Conservation (phyloP, 2,329 filamentous ascomycete species). For the Calycina marina region DNA sequence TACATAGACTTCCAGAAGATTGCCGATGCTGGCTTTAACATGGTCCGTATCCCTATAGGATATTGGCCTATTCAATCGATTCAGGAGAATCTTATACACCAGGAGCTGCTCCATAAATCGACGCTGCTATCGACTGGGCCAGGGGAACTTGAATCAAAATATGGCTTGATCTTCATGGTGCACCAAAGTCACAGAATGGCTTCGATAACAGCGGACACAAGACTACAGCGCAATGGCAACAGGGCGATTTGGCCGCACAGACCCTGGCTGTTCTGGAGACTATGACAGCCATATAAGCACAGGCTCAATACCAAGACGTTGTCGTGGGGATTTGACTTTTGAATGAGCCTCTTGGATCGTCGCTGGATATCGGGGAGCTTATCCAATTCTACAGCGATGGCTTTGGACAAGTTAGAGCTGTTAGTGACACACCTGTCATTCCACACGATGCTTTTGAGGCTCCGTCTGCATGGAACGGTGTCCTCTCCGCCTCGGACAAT, state of each 20-base stretch:
- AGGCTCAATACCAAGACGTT: conserved; percentile 37
- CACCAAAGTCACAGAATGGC: conserved; percentile 42
- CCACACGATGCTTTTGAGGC: conserved; percentile 42
- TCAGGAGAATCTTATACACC: conserved; percentile 34
- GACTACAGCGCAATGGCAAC: conserved; percentile 29
- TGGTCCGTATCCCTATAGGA: conserved; percentile 42
- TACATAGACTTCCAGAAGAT: conserved; percentile 40
- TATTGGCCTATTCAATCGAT: conserved; percentile 41
- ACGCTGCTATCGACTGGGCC: conserved; percentile 42
- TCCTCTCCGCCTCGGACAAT: conserved; percentile 35
- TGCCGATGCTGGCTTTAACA: conserved; percentile 39
- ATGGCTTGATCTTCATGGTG: conserved; percentile 44
- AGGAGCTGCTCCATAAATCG: conserved; percentile 37
- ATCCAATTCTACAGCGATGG: conserved; percentile 33
- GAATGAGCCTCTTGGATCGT: conserved; percentile 33
- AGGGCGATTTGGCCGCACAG: conserved; percentile 31
- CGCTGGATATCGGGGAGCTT: conserved; percentile 22
- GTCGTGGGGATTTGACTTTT: conserved; percentile 41
- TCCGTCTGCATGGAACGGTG: conserved; percentile 44
- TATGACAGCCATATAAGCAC: conserved; percentile 42
- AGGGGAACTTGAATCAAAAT: conserved; percentile 35
- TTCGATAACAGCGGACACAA: conserved; percentile 46
- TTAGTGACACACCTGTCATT: conserved; percentile 35
- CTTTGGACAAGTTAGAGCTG: conserved; percentile 29
- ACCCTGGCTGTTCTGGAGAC: conserved; percentile 40